These are phyloP conservation scores for Amorphotheca resinae DNA, from an alignment of 495 filamentous ascomycete species.

Conservation along the genomic window DNA sequence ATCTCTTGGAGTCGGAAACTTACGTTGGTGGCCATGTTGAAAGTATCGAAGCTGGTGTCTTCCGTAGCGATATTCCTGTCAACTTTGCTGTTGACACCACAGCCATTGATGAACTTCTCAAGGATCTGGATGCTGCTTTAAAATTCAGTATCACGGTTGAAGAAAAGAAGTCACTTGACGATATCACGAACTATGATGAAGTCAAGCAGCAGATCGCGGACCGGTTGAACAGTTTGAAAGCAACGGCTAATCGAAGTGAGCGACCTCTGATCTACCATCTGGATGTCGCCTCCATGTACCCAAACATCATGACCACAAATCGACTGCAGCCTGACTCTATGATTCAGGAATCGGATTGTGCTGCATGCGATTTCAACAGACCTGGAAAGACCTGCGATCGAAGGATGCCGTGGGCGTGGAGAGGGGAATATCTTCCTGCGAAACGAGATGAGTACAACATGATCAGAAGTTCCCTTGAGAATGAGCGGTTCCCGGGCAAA, in stretches of 20 bases:
- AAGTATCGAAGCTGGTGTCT: conserved; percentile 97
- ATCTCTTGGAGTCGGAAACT: conserved; percentile 90
- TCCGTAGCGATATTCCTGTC: conserved; percentile 87
- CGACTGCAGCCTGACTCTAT: conserved; percentile 95
- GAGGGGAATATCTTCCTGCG: conserved; percentile 92
- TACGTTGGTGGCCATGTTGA: conserved; percentile 99
- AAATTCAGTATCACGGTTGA: conserved; percentile 88
- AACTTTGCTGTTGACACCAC: conserved; percentile 79
- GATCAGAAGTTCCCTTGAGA: conserved; percentile 86
- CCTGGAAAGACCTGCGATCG: conserved; percentile 96
- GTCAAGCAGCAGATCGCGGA: conserved; percentile 73
- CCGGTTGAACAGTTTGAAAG: conserved; percentile 59
- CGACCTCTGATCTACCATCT: conserved; percentile 92
- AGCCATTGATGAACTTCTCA: conserved; percentile 78
- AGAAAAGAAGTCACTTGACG: conserved; percentile 85
- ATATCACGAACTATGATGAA: conserved; percentile 87
- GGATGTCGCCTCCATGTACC: conserved; percentile 99
- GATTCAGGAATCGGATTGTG: conserved; percentile 91
- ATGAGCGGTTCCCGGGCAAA: conserved; percentile 77
- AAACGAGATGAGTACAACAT: conserved; percentile 99
- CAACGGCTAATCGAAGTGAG: conserved; percentile 69
- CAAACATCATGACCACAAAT: conserved; percentile 99
- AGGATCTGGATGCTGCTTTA: conserved; percentile 80
- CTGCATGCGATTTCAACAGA: conserved; percentile 95
- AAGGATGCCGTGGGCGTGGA: conserved; percentile 92